phyloP scores from a whole-genome alignment of 768 basidiomycete species.

The Guyanaporus albipodus region DNA sequence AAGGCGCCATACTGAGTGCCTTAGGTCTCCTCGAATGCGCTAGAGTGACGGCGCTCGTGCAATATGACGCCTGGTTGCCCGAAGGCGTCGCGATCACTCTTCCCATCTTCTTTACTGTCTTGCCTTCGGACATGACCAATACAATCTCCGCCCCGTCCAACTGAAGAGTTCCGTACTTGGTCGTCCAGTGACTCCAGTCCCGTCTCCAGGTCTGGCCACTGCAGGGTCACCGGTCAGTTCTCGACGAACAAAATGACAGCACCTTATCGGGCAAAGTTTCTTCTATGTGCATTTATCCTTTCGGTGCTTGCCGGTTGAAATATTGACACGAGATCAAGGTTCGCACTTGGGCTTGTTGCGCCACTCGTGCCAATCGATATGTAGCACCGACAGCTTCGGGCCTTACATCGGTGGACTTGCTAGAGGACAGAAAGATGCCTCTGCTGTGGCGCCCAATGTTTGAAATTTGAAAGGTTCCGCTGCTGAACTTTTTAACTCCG shows the following conservation, averaged over 20 bases:
- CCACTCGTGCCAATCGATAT: too few species aligned
- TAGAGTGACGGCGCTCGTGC: background rate
- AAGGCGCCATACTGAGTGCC: background rate
- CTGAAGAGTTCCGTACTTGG: background rate
- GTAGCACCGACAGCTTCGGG: too few species aligned
- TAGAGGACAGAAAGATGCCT: too few species aligned
- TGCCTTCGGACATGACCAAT: conserved; percentile 7
- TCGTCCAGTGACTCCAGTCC: too few species aligned
- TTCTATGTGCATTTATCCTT: background rate
- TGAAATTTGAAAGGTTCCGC: too few species aligned
- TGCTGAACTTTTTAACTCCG: too few species aligned
- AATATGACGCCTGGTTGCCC: conserved; percentile 8
- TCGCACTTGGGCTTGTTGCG: background rate
- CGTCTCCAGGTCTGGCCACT: too few species aligned
- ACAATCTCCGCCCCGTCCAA: conserved; percentile 16
- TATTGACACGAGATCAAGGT: background rate
- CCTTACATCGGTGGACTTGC: too few species aligned
- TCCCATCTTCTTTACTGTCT: conserved; percentile 13
- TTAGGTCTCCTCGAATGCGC: too few species aligned
- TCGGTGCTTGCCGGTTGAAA: background rate
- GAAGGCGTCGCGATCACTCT: conserved; percentile 17
- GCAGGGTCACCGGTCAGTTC: too few species aligned
- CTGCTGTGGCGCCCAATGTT: too few species aligned
- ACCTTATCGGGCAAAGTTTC: background rate
- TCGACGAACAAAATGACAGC: background rate